Evolutionary conservation across 371 early-diverging fungal species (phyloP).

Genomic region (Dinochytrium kinnereticum): DNA sequence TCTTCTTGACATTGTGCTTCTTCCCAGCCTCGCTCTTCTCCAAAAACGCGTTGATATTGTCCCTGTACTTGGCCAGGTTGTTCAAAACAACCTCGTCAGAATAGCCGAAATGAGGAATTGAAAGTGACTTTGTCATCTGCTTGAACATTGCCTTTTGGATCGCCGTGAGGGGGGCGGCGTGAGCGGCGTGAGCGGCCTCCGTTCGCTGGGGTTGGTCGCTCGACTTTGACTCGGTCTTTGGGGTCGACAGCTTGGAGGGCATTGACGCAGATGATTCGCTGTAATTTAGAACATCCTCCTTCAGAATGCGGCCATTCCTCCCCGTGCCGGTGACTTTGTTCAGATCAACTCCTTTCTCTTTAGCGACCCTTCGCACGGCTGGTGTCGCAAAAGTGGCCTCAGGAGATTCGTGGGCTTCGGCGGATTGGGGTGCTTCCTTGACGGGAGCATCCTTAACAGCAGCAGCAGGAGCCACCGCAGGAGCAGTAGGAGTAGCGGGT

Average conservation of each 20-base stretch:
- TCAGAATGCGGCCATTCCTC: slow-evolving; percentile 83
- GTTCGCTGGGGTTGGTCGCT: slow-evolving; percentile 28
- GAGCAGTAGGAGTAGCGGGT: slow-evolving; percentile 18
- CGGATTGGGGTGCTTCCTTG: slow-evolving; percentile 5
- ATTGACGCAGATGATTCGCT: neutral
- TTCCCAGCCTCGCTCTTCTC: slow-evolving; percentile 34
- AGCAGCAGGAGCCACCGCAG: slow-evolving; percentile 31
- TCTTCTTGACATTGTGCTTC: slow-evolving; percentile 68
- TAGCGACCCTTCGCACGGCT: slow-evolving; percentile 89
- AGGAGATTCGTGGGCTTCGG: slow-evolving; percentile 47
- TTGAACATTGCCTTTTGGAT: slow-evolving; percentile 98
- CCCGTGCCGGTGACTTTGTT: slow-evolving; percentile 77
- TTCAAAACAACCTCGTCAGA: slow-evolving; percentile 88
- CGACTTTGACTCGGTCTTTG: no score
- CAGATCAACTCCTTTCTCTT: slow-evolving; percentile 81
- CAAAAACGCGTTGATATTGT: slow-evolving; percentile 65
- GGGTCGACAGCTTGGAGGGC: neutral
- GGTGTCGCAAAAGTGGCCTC: slow-evolving; percentile 70
- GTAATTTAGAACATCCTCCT: slow-evolving; percentile 80
- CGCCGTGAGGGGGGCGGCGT: slow-evolving; percentile 63
- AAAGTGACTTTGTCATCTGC: slow-evolving; percentile 89
- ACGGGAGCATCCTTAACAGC: slow-evolving; percentile 25
- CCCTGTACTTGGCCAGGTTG: slow-evolving; percentile 67
- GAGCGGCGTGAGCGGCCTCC: slow-evolving; percentile 3
- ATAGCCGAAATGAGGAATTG: slow-evolving; percentile 95